Percentiles rank a stretch among this genome's conserved stretches.
Conservation (phyloP, 225 moss, liverwort and hornwort genomes). For the Ulota crispa region DNA sequence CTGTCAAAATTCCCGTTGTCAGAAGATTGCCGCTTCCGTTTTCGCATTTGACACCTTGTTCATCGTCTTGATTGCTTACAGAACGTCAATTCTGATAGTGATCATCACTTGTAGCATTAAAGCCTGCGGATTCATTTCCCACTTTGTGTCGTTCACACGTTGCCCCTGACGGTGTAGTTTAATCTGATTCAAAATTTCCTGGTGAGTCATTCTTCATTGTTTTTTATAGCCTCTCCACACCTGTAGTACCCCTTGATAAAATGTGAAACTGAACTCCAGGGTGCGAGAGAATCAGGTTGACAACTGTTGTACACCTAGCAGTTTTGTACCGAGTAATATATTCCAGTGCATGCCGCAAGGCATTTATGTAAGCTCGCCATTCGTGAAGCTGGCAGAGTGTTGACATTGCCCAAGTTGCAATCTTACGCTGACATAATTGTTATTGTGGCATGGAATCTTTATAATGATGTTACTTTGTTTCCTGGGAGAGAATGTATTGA, state of each 20-base stretch:
- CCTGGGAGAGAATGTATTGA: background rate
- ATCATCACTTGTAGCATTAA: constrained; percentile 14
- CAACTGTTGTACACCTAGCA: constrained; percentile 26
- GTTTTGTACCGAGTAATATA: constrained; percentile 22
- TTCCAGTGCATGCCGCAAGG: constrained; percentile 26
- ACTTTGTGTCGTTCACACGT: constrained; percentile 9
- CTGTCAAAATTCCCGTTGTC: background rate
- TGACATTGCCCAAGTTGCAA: background rate
- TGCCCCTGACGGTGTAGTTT: constrained; percentile 19
- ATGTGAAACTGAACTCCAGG: background rate
- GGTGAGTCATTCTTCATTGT: constrained; percentile 39
- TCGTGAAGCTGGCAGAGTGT: background rate
- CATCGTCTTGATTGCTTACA: constrained; percentile 10
- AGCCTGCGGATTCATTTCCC: constrained; percentile 12
- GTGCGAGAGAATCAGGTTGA: constrained; percentile 12
- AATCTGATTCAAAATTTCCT: constrained; percentile 22
- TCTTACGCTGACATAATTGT: background rate
- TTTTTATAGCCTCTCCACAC: constrained; percentile 7
- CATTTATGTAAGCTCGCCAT: background rate
- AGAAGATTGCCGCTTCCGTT: constrained; percentile 14
- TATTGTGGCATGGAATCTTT: background rate
- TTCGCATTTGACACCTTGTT: constrained; percentile 24
- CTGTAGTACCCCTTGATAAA: constrained; percentile 4
- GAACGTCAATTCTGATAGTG: background rate
- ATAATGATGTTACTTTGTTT: background rate